Base-by-base conservation (phyloP, 164 flowering plant species). In the Macadamia integrifolia region DNA sequence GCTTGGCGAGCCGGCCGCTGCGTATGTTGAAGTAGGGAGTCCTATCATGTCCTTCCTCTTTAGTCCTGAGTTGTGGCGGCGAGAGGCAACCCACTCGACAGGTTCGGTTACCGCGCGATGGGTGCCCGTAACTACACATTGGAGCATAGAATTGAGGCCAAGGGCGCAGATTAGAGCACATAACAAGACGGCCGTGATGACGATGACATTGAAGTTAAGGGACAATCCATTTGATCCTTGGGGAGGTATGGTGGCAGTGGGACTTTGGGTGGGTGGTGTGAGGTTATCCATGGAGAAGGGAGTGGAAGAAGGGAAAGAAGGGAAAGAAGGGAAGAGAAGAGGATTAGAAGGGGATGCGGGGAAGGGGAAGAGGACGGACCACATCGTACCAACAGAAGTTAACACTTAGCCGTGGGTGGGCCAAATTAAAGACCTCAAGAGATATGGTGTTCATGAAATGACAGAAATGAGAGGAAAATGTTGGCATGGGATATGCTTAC, bases 11-110 rank as follows among this genome's bases (percentile, higher is more conserved):
- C 17, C 31, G 2, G 72, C 57, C 44, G 52, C 58, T 4, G 60
- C 63, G 48, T 72, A 80, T 43, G 77, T 77, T 17, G 77, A 68
- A n/a, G 75, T 77, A 2, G 83, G 83, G 44, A 80, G 53, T 4
- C 79, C 79, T 6, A 60, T 66, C 75, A 80, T 67, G 23, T 75
- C 78, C 29, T 80, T 70, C 72, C 72, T 73, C 75, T 80, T 80
- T 6, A 80, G 72, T 6, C 83, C 83, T 0, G 78, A 64, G 61
- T 72, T 72, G 10, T 57, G 50, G 18, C 79, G 61, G 12, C 71
- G 77, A 0, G 77, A 72, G 3, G 61, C 60, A 4, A 67, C 65
- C 80, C 79, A 80, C 32, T 75, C 63, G 11, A 77, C 32, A 0
- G 80, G 78, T 52, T 80, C 79, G 1, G 69, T 75, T 31, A 80